Evolutionary conservation across 2,329 filamentous ascomycete genomes (phyloP), one percentile per base, ranked within the genome.

Genomic region (Ceratocystis variospora): DNA sequence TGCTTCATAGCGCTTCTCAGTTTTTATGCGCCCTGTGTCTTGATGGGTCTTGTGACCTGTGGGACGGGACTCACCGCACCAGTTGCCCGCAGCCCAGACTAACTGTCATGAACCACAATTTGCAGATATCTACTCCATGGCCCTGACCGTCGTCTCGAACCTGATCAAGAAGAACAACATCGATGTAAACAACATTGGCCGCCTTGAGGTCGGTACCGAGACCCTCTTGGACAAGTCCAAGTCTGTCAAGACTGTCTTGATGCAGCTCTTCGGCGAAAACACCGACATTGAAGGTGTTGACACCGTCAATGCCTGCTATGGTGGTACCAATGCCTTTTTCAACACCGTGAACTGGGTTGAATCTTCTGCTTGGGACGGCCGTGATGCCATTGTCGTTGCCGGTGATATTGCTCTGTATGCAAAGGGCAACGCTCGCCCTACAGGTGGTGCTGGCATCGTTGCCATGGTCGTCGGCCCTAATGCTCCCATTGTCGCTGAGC

Each of bases 141-240:
- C 87, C 74, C 81, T 94, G 72, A 94, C 89, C 68, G 89, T 83
- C 70, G 83, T 87, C 70, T 88, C 88, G 71, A 88, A 85, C 74
- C 85, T 94, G 70, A 79, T 94, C 73, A 83, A 84, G 77, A 93
- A 93, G 77, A 92, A 93, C 83, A 85, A 86, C 73, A 86, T 94
- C 77, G 88, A 94, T 77, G 77, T 84, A 73, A 86, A 87, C 77
- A 85, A 85, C 69, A 85, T 93, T 74, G 89, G 89, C 71, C 87
- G 88, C 72, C 81, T 93, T 73, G 89, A 93, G 79, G 89, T 93
- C 73, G 89, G 89, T 73, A 93, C 89, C 65, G 89, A 93, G 82
- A 93, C 89, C 70, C 80, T 93, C 66, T 80, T 93, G 73, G 89
- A 93, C 83, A 93, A 93, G 81, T 92, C 89, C 75, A 93, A 93